Conservation (phyloP, 306 rosid genomes). For the Bauhinia variegata region DNA sequence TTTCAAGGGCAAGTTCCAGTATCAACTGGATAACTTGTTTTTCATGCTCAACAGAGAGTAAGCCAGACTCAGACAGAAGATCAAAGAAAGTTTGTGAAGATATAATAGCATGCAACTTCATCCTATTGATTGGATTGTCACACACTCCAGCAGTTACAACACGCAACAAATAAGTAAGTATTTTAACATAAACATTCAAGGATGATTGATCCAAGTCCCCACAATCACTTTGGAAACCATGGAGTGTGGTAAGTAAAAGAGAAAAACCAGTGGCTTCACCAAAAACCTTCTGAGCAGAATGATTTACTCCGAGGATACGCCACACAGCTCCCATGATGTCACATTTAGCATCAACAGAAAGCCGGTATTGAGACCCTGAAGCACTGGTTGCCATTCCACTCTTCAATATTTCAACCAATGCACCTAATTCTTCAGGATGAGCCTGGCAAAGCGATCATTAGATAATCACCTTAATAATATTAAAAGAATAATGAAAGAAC, state of each 20-base stretch:
- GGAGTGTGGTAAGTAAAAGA: conserved; percentile 92
- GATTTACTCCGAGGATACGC: conserved; percentile 86
- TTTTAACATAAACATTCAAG: conserved; percentile 59
- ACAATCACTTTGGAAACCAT: conserved; percentile 86
- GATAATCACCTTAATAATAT: conserved; percentile 36
- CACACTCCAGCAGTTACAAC: conserved; percentile 82
- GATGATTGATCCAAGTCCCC: conserved; percentile 59
- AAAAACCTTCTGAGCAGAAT: conserved; percentile 78
- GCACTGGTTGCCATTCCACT: conserved; percentile 92
- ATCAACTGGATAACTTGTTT: conserved; percentile 92
- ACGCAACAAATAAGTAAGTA: conserved; percentile 73
- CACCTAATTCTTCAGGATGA: conserved; percentile 92
- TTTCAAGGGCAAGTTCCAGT: conserved; percentile 92
- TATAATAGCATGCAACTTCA: conserved; percentile 74
- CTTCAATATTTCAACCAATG: conserved; percentile 85
- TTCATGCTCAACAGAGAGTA: conserved; percentile 85
- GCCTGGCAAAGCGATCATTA: conserved; percentile 56
- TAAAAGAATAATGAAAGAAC: conserved; percentile 34
- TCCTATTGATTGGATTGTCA: conserved; percentile 80
- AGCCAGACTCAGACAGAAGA: conserved; percentile 90
- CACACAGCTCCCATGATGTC: conserved; percentile 91
- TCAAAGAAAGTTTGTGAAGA: conserved; percentile 90
- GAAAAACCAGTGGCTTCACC: conserved; percentile 99
- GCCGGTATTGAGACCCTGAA: conserved; percentile 82
- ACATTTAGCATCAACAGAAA: conserved; percentile 86